Evolutionary conservation across 371 early-diverging fungal genomes (phyloP), one percentile per base, ranked within the genome.

Genomic region (Mucor plumbeus): DNA sequence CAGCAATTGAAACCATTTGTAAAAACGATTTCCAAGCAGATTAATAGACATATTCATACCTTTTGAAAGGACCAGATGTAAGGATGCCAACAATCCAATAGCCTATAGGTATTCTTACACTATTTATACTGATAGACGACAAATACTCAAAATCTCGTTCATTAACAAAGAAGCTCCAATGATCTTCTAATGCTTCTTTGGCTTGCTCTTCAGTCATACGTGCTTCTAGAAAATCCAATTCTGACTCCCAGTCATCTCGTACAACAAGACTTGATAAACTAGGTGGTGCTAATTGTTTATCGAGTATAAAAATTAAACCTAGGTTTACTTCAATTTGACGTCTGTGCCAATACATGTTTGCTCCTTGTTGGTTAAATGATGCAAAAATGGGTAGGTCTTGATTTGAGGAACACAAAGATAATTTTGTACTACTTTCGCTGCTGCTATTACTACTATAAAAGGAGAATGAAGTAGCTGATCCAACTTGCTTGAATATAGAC

Each of bases 41-140:
- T 14, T 80, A 76, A 40, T 78, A 75, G 17, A 78, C 75, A 17
- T 63, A 71, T 53, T 54, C 53, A 39, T 59, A 78, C 13, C 58
- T 50, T 34, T 65, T 65, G 41, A 73, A 73, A 3, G 67, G 73
- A 5, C 68, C 70, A 8, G 61, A 26, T 35, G 69, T n/a, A 14
- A 43, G 15, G 26, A 48, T 47, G 0, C 74, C 76, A n/a, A 64
- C 53, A 0, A 88, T 86, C 89, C 89, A 91, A 70, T 88, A 88
- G 1, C 90, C 90, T 13, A 91, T 75, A 0, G 90, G 91, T 34
- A 91, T 80, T 7, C 91, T 84, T 3, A 91, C 80, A 19, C 87
- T 84, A 65, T 90, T 90, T 34, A 91, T 69, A 0, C 90, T 89
- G 7, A 78, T 63, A 17, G 76, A 77, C 0, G 86, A 77, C 6